These are phyloP conservation scores for Aristolochia fimbriata DNA, from an alignment of 164 flowering plant species.

Conservation along the genomic window DNA sequence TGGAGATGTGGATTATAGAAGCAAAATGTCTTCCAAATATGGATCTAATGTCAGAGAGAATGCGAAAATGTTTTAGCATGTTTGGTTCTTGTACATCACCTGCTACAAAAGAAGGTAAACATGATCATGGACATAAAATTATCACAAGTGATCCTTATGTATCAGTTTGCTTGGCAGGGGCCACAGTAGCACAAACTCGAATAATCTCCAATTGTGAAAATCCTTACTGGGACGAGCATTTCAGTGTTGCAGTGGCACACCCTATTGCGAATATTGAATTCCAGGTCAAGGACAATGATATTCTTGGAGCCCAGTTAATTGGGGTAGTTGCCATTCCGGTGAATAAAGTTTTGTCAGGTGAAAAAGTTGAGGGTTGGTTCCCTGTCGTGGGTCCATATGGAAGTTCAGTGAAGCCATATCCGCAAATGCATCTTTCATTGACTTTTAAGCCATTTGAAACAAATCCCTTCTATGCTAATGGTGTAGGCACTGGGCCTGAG, in stretches of 20 bases:
- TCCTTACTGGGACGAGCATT: constrained; percentile 68
- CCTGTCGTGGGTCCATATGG: constrained; percentile 33
- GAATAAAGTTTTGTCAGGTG: constrained; percentile 35
- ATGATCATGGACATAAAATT: constrained; percentile 20
- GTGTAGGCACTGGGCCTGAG: constrained; percentile 43
- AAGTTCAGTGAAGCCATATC: constrained; percentile 30
- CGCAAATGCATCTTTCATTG: constrained; percentile 43
- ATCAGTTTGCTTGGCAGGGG: constrained; percentile 59
- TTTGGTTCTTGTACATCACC: constrained; percentile 29
- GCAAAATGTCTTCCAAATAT: constrained; percentile 68
- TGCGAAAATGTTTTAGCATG: constrained; percentile 40
- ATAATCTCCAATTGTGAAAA: constrained; percentile 50
- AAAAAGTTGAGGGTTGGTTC: constrained; percentile 46
- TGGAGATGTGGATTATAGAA: constrained; percentile 47
- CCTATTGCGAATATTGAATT: constrained; percentile 47
- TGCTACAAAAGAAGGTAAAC: constrained; percentile 5
- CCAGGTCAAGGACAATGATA: constrained; percentile 70
- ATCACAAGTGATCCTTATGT: constrained; percentile 81
- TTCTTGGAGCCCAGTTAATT: constrained; percentile 65
- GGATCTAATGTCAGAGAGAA: constrained; percentile 57
- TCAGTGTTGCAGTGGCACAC: constrained; percentile 55
- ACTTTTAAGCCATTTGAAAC: constrained; percentile 41
- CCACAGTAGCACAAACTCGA: constrained; percentile 67
- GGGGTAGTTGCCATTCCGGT: constrained; percentile 48
- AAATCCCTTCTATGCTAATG: constrained; percentile 36